Evolutionary conservation across 768 basidiomycete genomes (phyloP), one percentile per base, ranked within the genome.

Genomic region (Tylopilus felleus): DNA sequence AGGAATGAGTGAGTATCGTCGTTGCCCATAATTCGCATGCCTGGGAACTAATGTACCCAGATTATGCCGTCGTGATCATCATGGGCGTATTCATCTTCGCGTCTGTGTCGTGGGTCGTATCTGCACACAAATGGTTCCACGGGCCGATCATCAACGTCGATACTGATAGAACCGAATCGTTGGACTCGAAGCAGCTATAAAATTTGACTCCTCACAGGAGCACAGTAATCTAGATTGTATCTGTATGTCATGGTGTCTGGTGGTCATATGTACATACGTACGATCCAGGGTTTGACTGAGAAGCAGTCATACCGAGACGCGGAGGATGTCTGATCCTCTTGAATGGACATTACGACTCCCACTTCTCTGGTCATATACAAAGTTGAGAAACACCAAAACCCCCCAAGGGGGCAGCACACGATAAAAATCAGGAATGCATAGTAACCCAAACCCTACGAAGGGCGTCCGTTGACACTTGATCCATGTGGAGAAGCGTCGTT

Each of bases 71-170:
- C 27, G 83, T 87, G 13, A 80, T 88, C 52, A 78, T 88, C 63
- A 74, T 77, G 73, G 73, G 72, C 1, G 84, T 88, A 5, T 85
- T 88, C 65, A 62, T 85, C 16, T 86, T 87, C 59, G 83, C 87
- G 1, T 69, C 80, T 1, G 50, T 75, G 5, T 86, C 82, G 7
- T 89, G 87, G 87, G 65, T 83, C 7, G 29, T 83, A 5, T 86
- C 85, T 22, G 87, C 87, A 1, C 80, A 70, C 33, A 80, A 83
- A 53, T 89, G 86, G 86, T 89, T 88, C 71, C 75, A 70, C 22
- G 86, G 86, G 0, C 86, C 86, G 17, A 73, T 88, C 46, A 69
- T 72, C 58, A 88, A 77, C 49, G 65, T 81, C 13, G 71, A 76
- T 41, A 70, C 19, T 5, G 39, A 47, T 16, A 5, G 42, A 19